Base-by-base conservation (phyloP, 345 rosid genomes). In the Clausena lansium region DNA sequence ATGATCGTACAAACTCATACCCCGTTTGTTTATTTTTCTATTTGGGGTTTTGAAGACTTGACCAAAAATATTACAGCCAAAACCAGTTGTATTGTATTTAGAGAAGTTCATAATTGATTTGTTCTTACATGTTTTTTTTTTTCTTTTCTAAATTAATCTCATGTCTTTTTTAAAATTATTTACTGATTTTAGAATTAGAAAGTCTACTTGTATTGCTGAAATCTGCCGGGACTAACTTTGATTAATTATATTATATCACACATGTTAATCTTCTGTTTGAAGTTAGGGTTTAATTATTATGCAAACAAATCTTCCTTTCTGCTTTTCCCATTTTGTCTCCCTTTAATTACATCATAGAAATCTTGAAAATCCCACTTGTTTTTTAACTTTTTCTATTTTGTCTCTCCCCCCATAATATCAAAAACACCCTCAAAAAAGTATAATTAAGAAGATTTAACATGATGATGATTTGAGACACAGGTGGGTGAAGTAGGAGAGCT, bases 401-500 rank as follows among this genome's bases (percentile, higher is more conserved):
- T 45, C 50, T 45, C 50, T 45, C 17, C 17, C 11, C 32, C 11
- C n/a, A 17, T 1, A 39, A 2, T 14, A 30, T 15, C 39, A 2
- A 15, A 28, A 62, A 14, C 4, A 14, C 33, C 32, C 36, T 33
- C 35, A 4, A 61, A 61, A 14, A 62, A 0, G 19, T 3, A 45
- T 45, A 45, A 45, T 45, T 45, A 45, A 45, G 65, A 60, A 9
- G 13, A 27, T 10, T 4, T 4, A 60, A 25, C 25, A 55, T n/a
- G 60, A 55, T 19, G 60, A 55, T 55, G 24, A 22, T 55, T 55
- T n/a, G 20, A 30, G 41, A 9, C n/a, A 32, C 81, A 95, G 99
- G 96, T 95, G 68, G 97, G 96, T 17, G 99, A 95, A 86, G 93
- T 95, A 15, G 98, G 99, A 67, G 98, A 95, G 76, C 77, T 95